These are phyloP conservation scores for Chaetomiaceae sp. DNA, from an alignment of 2,329 filamentous ascomycete genomes.

Conservation along the genomic window DNA sequence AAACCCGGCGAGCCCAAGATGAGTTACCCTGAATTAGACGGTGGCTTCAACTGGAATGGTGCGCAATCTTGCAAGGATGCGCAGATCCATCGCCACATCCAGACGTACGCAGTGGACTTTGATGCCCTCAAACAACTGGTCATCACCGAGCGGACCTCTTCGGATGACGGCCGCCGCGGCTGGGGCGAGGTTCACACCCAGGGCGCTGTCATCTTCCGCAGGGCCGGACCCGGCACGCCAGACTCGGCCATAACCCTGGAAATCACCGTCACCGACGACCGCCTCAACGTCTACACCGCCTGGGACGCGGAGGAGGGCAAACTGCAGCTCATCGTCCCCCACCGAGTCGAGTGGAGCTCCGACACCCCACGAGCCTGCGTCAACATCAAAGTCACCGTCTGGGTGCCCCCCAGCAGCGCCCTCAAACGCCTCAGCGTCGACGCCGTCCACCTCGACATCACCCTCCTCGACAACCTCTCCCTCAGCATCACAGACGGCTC, in stretches of 20 bases:
- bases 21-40: conserved; percentile 28
- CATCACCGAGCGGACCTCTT: conserved; percentile 36
- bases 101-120: conserved; percentile 35
- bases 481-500: conserved; percentile 31
- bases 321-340: conserved; percentile 39
- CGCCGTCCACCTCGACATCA: conserved; percentile 37
- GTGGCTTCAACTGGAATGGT: conserved; percentile 20
- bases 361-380: conserved; percentile 39
- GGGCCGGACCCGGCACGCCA: conserved; percentile 30
- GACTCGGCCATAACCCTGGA: conserved; percentile 40
- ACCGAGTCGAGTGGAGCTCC: conserved; percentile 28
- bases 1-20: conserved; percentile 16
- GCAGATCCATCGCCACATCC: conserved; percentile 28
- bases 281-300: conserved; percentile 33
- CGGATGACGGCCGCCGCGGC: conserved; percentile 17
- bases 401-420: conserved; percentile 38
- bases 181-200: conserved; percentile 35
- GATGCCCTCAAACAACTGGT: conserved; percentile 33
- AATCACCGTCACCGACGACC: conserved; percentile 41
- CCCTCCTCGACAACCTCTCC: conserved; percentile 38
- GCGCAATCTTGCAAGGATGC: conserved; percentile 19
- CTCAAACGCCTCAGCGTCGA: conserved; percentile 37
- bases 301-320: conserved; percentile 34
- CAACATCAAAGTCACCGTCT: conserved; percentile 43
- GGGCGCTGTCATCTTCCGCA: conserved; percentile 44